phyloP scores from a whole-genome alignment of 345 rosid species.

The Linum usitatissimum region DNA sequence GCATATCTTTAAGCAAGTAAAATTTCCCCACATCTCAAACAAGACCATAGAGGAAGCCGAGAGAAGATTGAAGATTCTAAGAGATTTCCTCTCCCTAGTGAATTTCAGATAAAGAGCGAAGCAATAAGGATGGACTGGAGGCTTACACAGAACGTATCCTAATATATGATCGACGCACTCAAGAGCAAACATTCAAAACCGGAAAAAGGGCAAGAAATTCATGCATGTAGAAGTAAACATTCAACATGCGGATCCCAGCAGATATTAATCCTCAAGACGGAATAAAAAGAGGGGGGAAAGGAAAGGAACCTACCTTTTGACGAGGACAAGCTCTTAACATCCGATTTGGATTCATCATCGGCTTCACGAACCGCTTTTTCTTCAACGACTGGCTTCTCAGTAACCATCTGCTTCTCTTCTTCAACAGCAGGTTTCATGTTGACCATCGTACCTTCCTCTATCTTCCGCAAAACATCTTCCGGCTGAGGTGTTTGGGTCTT shows the following conservation, averaged over 20 bases:
- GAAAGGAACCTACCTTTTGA: conserved; percentile 34
- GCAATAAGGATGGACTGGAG: background rate
- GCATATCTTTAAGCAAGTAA: background rate
- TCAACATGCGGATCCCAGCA: background rate
- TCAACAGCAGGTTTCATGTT: background rate
- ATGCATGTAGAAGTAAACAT: background rate
- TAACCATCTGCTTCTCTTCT: conserved; percentile 1
- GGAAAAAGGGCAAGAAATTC: conserved; percentile 3
- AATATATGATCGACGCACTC: background rate
- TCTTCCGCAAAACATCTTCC: conserved; percentile 16
- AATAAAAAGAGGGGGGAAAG: background rate
- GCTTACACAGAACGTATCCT: background rate
- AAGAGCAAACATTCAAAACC: background rate
- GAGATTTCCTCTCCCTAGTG: background rate
- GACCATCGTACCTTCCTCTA: conserved; percentile 18
- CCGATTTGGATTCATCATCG: conserved; percentile 18
- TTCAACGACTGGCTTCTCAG: conserved; percentile 5
- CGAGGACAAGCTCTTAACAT: conserved; percentile 12
- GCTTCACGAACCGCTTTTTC: conserved; percentile 20
- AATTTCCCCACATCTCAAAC: background rate
- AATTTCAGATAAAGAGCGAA: background rate
- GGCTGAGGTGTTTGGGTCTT: conserved; percentile 35
- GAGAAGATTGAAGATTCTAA: background rate
- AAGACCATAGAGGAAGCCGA: background rate
- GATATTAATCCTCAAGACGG: background rate